Evolutionary conservation across 805 yeast genomes (phyloP).

Genomic region (Zygoascus flipseniorum): DNA sequence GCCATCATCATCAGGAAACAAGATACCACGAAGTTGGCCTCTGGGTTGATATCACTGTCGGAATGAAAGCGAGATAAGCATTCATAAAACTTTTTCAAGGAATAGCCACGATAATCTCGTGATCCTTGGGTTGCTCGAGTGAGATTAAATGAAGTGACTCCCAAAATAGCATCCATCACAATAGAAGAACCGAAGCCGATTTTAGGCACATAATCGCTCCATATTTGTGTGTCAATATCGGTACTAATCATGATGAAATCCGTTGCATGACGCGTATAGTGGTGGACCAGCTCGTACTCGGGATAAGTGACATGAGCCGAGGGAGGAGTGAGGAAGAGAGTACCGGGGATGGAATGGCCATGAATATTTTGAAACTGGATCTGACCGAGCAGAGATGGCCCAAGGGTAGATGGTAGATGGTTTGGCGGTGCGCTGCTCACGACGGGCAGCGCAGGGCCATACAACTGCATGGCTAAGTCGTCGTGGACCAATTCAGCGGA

Average conservation of each 20-base stretch:
- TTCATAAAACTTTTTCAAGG: background rate
- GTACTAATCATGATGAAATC: constrained; percentile 10
- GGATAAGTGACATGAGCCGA: background rate
- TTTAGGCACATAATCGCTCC: constrained; percentile 13
- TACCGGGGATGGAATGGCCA: background rate
- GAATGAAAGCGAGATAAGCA: background rate
- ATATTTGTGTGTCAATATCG: constrained; percentile 5
- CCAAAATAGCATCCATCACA: constrained; percentile 11
- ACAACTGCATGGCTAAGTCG: too few species aligned
- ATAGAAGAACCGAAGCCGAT: constrained; percentile 6
- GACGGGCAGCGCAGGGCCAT: too few species aligned
- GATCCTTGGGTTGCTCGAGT: constrained; percentile 4
- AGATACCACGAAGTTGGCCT: constrained; percentile 8
- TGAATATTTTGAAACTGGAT: background rate
- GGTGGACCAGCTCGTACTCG: constrained; percentile 13
- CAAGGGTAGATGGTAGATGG: background rate
- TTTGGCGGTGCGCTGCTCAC: too few species aligned
- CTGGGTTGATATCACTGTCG: background rate
- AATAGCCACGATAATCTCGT: constrained; percentile 2
- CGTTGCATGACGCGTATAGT: constrained; percentile 7
- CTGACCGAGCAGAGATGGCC: background rate
- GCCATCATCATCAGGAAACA: constrained; percentile 15
- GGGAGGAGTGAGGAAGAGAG: background rate
- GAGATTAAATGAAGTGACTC: constrained; percentile 12
- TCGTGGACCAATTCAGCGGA: too few species aligned